phyloP scores from a whole-genome alignment of 768 basidiomycete species.

The Pulveroboletus sp. region DNA sequence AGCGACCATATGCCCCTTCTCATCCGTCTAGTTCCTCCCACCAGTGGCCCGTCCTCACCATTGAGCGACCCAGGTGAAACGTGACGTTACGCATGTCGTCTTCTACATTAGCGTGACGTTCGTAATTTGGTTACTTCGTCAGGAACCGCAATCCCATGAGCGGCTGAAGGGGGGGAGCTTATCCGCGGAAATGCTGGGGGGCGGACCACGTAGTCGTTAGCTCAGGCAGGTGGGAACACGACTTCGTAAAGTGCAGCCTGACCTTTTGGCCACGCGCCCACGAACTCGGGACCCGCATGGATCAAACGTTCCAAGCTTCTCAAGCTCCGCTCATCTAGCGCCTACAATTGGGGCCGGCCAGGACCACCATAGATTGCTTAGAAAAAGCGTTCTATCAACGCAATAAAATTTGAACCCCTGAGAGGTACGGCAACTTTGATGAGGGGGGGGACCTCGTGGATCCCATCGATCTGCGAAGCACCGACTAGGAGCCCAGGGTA shows the following conservation, averaged over 20 bases:
- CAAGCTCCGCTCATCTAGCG: not conserved
- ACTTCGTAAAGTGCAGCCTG: not conserved
- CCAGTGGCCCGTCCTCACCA: constrained; percentile 6
- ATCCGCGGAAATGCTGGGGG: constrained; percentile 20
- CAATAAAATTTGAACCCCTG: constrained; percentile 3
- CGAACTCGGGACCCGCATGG: not conserved
- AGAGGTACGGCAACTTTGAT: not conserved
- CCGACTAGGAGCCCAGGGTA: no score
- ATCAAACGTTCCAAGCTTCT: not conserved
- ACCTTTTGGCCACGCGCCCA: not conserved
- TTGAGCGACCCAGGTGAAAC: constrained; percentile 7
- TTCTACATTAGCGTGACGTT: constrained; percentile 9
- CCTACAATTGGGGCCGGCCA: not conserved
- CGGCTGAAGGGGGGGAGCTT: constrained; percentile 1
- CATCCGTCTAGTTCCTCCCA: not conserved
- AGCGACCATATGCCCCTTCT: constrained; percentile 61
- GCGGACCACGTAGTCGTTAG: constrained; percentile 16
- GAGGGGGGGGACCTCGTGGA: constrained; percentile 6
- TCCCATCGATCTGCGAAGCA: constrained; percentile 9
- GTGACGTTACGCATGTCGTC: constrained; percentile 13
- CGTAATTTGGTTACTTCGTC: constrained; percentile 17
- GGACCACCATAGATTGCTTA: not conserved
- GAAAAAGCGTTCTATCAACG: no score
- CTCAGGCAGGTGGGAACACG: constrained; percentile 23
- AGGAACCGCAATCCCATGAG: constrained; percentile 11